These are phyloP conservation scores for Quercus alba DNA, from an alignment of 306 rosid species.

Conservation along the genomic window DNA sequence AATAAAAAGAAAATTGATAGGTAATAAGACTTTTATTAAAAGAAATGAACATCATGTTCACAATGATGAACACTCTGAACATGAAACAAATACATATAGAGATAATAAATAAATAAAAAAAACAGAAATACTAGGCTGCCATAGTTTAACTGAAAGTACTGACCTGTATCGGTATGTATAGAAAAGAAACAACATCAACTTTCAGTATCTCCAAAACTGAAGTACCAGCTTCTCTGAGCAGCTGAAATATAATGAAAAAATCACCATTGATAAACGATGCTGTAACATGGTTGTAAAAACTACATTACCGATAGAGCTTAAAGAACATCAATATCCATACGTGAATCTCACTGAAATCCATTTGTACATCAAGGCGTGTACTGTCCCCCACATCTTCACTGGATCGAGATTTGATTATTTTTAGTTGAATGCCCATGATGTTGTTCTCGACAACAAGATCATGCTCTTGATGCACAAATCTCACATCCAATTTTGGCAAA, in stretches of 20 bases:
- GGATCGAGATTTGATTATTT: constrained; percentile 65
- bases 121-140: constrained; percentile 16
- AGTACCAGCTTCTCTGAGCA: constrained; percentile 75
- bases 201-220: constrained; percentile 90
- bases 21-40: too few species aligned
- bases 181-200: constrained; percentile 70
- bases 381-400: constrained; percentile 87
- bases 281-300: constrained; percentile 15
- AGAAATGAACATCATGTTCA: too few species aligned
- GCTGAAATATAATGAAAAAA: constrained; percentile 53
- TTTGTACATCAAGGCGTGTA: constrained; percentile 81
- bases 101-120: too few species aligned
- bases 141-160: constrained; percentile 25
- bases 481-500: constrained; percentile 85
- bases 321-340: constrained; percentile 48
- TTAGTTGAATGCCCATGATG: constrained; percentile 89
- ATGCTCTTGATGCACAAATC: constrained; percentile 68
- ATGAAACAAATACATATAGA: too few species aligned
- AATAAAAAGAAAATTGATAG: too few species aligned
- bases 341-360: constrained; percentile 96
- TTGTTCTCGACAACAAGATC: constrained; percentile 69
- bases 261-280: constrained; percentile 34
- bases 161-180: constrained; percentile 81
- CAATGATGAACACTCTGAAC: too few species aligned
- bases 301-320: constrained; percentile 18